Evolutionary conservation across 805 yeast species (phyloP).

Genomic region (Ogataea methylovora): DNA sequence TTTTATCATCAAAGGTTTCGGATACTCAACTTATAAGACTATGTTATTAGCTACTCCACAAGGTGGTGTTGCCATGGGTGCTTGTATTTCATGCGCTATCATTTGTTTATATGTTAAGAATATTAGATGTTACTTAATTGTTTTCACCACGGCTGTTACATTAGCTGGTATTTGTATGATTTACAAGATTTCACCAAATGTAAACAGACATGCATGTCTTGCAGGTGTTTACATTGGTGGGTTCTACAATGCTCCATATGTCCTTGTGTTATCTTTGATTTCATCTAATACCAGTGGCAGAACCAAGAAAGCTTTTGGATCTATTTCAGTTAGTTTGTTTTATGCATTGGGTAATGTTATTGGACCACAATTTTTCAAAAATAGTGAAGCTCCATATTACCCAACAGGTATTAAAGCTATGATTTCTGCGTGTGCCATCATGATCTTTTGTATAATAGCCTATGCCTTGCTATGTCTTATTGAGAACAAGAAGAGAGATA

Average conservation of each 20-base stretch:
- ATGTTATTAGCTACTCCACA: constrained; percentile 25
- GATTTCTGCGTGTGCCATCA: constrained; percentile 14
- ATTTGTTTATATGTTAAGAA: constrained; percentile 12
- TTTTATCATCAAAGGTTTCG: constrained; percentile 2
- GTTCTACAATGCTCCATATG: constrained; percentile 2
- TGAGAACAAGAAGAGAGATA: constrained; percentile 2
- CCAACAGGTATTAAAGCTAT: constrained; percentile 4
- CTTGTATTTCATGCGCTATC: constrained; percentile 18
- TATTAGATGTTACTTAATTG: constrained; percentile 20
- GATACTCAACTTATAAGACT: constrained; percentile 3
- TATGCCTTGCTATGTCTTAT: constrained; percentile 12
- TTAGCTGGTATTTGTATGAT: constrained; percentile 24
- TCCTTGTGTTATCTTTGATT: constrained; percentile 13
- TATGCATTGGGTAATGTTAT: constrained; percentile 3
- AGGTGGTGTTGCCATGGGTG: constrained; percentile 31
- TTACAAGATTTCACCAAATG: constrained; percentile 12
- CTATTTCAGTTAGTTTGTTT: constrained; percentile 10
- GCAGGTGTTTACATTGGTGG: constrained; percentile 3
- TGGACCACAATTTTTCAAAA: neutral
- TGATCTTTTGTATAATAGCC: constrained; percentile 9
- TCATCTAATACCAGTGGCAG: constrained; percentile 50
- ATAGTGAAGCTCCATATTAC: neutral
- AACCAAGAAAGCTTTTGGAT: constrained; percentile 44
- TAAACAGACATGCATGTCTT: constrained; percentile 3
- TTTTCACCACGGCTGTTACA: constrained; percentile 12